These are phyloP conservation scores for Diaporthe ampelina DNA, from an alignment of 2,329 filamentous ascomycete species.

Conservation along the genomic window DNA sequence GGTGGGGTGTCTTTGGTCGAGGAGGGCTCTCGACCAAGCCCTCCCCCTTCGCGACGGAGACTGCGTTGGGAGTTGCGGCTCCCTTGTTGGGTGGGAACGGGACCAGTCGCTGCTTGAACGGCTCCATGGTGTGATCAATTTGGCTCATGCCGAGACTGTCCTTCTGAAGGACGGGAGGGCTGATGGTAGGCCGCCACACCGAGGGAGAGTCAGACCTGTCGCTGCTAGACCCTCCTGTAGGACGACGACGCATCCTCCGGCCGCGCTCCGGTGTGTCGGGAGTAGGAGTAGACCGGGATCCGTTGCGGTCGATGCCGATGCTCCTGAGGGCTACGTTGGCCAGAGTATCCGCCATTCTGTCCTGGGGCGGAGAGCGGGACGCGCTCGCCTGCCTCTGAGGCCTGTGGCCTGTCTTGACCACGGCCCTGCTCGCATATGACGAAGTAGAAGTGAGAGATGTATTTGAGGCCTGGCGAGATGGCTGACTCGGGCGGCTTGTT, in stretches of 20 bases:
- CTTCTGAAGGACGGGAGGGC: constrained; percentile 40
- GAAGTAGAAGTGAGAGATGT: constrained; percentile 29
- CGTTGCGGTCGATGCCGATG: constrained; percentile 38
- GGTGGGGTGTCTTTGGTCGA: constrained; percentile 37
- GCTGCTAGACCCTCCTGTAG: constrained; percentile 37
- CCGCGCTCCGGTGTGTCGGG: constrained; percentile 35
- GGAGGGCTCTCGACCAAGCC: neutral
- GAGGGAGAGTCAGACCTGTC: constrained; percentile 41
- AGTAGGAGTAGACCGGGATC: neutral
- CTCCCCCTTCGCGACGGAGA: constrained; percentile 1
- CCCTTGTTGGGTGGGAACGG: constrained; percentile 37
- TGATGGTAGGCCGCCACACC: constrained; percentile 41
- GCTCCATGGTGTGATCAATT: constrained; percentile 14
- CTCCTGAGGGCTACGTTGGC: constrained; percentile 35
- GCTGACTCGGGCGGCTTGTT: constrained; percentile 27
- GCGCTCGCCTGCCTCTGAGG: constrained; percentile 27
- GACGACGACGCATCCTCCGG: constrained; percentile 35
- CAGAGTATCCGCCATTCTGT: constrained; percentile 34
- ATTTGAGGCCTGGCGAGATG: constrained; percentile 38
- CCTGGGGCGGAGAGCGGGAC: constrained; percentile 29
- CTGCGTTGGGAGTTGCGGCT: constrained; percentile 9
- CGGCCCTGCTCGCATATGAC: constrained; percentile 21
- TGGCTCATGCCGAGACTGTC: constrained; percentile 39
- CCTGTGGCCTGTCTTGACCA: constrained; percentile 30
- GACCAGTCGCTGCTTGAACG: constrained; percentile 37